Percentiles rank a stretch among this genome's conserved stretches.
phyloP scores from a whole-genome alignment of 129 eudicot genomes.

The Sambucus nigra region DNA sequence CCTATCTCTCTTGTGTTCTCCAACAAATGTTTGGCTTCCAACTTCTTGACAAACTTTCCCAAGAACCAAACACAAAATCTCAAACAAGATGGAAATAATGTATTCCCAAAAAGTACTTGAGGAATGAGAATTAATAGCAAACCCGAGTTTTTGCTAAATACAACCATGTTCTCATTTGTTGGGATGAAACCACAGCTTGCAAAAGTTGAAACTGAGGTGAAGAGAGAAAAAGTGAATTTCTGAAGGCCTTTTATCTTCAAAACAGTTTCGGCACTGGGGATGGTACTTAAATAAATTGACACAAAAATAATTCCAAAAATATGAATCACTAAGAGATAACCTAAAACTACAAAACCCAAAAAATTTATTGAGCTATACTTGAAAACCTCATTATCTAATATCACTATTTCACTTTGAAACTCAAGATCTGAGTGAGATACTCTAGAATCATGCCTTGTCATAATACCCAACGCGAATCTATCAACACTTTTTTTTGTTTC shows the following conservation, averaged over 20 bases:
- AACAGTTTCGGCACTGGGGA: slow-evolving; percentile 36
- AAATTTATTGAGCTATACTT: slow-evolving; percentile 36
- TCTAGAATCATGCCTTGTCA: slow-evolving; percentile 15
- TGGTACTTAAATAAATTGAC: slow-evolving; percentile 23
- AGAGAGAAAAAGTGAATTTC: slow-evolving; percentile 34
- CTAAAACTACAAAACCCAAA: slow-evolving; percentile 42
- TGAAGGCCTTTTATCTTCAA: slow-evolving; percentile 41
- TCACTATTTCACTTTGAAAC: not conserved
- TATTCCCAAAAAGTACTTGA: slow-evolving; percentile 64
- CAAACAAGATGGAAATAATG: slow-evolving; percentile 45
- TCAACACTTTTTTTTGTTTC: slow-evolving; percentile 8
- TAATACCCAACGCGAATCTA: not conserved
- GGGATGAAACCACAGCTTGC: slow-evolving; percentile 77
- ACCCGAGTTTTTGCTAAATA: slow-evolving; percentile 52
- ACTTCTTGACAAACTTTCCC: slow-evolving; percentile 33
- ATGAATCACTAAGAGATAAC: slow-evolving; percentile 39
- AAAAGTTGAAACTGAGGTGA: slow-evolving; percentile 62
- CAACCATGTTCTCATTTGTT: slow-evolving; percentile 73
- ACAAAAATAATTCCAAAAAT: slow-evolving; percentile 32
- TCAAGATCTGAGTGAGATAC: slow-evolving; percentile 22
- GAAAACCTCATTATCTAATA: slow-evolving; percentile 5
- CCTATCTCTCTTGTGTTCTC: slow-evolving; percentile 22
- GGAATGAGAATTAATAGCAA: slow-evolving; percentile 55
- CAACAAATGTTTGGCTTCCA: slow-evolving; percentile 39
- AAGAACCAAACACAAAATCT: slow-evolving; percentile 37